These are phyloP conservation scores for Durusdinium trenchii DNA, from an alignment of 73 alveolate species.

Conservation along the genomic window DNA sequence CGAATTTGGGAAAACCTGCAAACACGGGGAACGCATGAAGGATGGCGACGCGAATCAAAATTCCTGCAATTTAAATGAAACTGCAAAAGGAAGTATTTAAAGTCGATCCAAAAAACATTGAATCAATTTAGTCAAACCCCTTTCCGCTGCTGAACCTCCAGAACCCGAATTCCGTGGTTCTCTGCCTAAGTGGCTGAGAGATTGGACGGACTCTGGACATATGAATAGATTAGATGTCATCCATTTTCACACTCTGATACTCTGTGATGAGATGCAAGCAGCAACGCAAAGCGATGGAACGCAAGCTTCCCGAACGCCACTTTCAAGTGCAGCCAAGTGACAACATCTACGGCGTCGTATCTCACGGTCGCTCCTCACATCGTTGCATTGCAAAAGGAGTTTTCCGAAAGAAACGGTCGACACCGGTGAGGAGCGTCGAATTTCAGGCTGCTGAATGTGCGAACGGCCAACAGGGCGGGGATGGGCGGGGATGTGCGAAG, in stretches of 20 bases:
- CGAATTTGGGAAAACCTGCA: conserved; percentile 88
- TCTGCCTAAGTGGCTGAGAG: conserved; percentile 4
- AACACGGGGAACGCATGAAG: neutral
- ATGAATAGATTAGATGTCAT: too few relatives aligned
- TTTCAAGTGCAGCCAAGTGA: neutral
- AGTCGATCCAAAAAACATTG: too few relatives aligned
- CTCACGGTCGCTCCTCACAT: conserved; percentile 78
- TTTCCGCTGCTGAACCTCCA: neutral
- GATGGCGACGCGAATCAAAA: too few relatives aligned
- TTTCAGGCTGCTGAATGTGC: neutral
- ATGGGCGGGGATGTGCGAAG: too few relatives aligned
- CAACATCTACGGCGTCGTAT: conserved; percentile 83
- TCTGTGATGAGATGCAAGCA: too few relatives aligned
- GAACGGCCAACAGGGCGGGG: neutral
- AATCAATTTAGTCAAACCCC: neutral
- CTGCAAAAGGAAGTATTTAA: too few relatives aligned
- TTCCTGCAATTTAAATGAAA: too few relatives aligned
- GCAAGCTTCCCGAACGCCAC: too few relatives aligned
- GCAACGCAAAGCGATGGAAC: too few relatives aligned
- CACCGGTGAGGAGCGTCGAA: too few relatives aligned
- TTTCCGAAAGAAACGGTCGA: neutral
- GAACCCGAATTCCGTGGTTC: conserved; percentile 90
- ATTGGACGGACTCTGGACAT: neutral
- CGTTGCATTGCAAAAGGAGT: neutral
- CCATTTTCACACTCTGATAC: too few relatives aligned